These are phyloP conservation scores for Solanum neorickii DNA, from an alignment of 257 asterid genomes.

Conservation along the genomic window DNA sequence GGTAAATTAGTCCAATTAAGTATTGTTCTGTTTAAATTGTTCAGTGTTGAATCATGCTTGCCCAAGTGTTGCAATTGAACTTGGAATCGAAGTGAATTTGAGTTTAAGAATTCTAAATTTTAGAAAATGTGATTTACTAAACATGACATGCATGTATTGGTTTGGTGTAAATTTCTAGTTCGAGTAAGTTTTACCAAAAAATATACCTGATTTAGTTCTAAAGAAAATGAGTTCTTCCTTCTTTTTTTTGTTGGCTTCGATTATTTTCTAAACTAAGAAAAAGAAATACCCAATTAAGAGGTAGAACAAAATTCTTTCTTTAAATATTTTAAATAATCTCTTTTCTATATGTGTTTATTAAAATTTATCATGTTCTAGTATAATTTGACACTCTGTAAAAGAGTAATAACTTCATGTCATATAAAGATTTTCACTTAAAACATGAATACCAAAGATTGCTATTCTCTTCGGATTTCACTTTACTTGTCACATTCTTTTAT, in stretches of 20 bases:
- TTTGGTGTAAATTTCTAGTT: no score
- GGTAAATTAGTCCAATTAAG: no score
- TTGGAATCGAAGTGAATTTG: no score
- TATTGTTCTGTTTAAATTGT: no score
- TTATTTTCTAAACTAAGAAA: background rate
- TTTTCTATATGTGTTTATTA: background rate
- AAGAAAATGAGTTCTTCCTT: background rate
- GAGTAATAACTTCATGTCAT: background rate
- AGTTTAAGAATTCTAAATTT: no score
- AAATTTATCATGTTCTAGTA: background rate
- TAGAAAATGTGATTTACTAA: no score
- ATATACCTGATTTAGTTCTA: background rate
- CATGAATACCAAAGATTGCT: background rate
- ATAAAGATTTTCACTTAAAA: background rate
- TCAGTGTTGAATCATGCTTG: no score
- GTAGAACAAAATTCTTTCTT: background rate
- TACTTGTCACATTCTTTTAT: background rate
- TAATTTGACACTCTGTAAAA: background rate
- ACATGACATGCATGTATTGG: no score
- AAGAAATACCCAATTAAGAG: background rate
- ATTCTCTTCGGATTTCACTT: background rate
- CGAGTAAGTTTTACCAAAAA: no score
- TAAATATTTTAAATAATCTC: background rate
- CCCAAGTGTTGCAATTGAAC: no score
- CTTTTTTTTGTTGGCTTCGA: background rate